A percentile compares a stretch with the other conserved stretches of the same genome.
Conservation (phyloP, 495 filamentous ascomycete species). For the Xylaria acuta region DNA sequence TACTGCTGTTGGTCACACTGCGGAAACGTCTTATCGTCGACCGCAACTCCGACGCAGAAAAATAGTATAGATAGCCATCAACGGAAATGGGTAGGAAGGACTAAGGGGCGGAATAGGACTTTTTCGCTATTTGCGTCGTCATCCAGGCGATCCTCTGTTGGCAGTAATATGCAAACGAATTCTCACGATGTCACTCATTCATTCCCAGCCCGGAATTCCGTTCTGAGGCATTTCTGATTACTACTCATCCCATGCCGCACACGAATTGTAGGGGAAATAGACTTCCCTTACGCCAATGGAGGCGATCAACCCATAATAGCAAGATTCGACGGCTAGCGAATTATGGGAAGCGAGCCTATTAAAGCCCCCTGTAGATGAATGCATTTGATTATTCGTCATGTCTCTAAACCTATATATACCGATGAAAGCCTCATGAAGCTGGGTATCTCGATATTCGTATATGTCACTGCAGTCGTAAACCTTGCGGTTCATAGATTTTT, state of each 20-base stretch:
- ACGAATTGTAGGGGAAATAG: not conserved
- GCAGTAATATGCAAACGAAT: not conserved
- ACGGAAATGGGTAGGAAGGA: not conserved
- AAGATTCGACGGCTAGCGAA: not conserved
- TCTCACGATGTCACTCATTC: not conserved
- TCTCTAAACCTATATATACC: conserved; percentile 14
- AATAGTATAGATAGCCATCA: not conserved
- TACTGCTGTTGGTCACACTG: not conserved
- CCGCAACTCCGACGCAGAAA: not conserved
- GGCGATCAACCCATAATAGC: not conserved
- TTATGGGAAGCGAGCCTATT: not conserved
- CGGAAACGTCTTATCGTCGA: too few species aligned
- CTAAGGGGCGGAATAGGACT: conserved; percentile 22
- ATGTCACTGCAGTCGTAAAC: conserved; percentile 18
- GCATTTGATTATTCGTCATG: not conserved
- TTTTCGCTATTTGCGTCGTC: conserved; percentile 3
- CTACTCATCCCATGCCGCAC: not conserved
- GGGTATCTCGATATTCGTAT: conserved; percentile 22
- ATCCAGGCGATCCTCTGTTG: not conserved
- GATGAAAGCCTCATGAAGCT: conserved; percentile 17
- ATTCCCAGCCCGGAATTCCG: not conserved
- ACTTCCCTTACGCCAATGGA: not conserved
- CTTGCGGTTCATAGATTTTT: conserved; percentile 15
- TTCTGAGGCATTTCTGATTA: not conserved
- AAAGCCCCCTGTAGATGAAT: not conserved